phyloP scores from a whole-genome alignment of 768 basidiomycete genomes.

The Lactarius trivialis region DNA sequence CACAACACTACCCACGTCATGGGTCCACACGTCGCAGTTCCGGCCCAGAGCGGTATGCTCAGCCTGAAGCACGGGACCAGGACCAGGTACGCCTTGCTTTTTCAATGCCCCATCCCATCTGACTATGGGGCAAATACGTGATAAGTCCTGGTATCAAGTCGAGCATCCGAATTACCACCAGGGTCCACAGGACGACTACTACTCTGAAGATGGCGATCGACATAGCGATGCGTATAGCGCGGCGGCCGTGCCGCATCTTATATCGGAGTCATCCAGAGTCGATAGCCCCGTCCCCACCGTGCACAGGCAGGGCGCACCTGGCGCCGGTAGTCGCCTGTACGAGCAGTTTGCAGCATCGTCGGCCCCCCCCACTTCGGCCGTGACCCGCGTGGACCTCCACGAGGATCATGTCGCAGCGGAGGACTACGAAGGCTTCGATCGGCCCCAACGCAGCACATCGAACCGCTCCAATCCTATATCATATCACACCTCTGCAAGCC shows the following conservation, averaged over 20 bases:
- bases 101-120: neutral
- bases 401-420: neutral
- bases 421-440: slow-evolving; percentile 2
- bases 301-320: slow-evolving; percentile 11
- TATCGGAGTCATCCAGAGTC: slow-evolving; percentile 13
- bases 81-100: slow-evolving; percentile 10
- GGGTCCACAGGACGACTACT: slow-evolving; percentile 6
- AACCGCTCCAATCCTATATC: neutral
- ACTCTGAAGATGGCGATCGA: slow-evolving; percentile 13
- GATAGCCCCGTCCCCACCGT: slow-evolving; percentile 20
- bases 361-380: neutral
- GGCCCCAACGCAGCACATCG: neutral
- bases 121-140: neutral
- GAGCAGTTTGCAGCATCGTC: slow-evolving; percentile 14
- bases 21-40: neutral
- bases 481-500: neutral
- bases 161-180: slow-evolving; percentile 3
- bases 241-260: neutral
- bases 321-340: slow-evolving; percentile 11
- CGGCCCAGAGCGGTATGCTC: neutral
- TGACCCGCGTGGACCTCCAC: slow-evolving; percentile 17
- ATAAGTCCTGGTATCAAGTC: slow-evolving; percentile 21
- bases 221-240: slow-evolving; percentile 1
- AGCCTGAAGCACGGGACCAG: slow-evolving; percentile 1
- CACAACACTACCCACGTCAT: slow-evolving; percentile 3